A percentile compares a stretch with the other conserved stretches of the same genome.
These are phyloP conservation scores for Kwoniella botswanensis DNA, from an alignment of 768 basidiomycete species.

Conservation along the genomic window DNA sequence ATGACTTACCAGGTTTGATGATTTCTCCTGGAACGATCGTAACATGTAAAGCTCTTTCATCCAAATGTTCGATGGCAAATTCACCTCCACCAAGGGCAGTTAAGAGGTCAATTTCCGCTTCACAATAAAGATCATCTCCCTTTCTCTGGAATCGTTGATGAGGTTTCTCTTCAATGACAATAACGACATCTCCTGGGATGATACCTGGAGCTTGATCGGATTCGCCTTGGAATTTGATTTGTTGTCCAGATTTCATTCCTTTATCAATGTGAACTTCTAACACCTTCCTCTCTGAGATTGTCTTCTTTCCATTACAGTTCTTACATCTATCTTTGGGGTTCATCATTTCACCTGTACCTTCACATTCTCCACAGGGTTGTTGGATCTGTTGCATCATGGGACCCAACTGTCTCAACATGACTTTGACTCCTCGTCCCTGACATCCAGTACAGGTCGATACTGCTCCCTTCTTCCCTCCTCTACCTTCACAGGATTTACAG, in stretches of 20 bases:
- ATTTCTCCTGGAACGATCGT: slow-evolving; percentile 84
- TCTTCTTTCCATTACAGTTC: slow-evolving; percentile 91
- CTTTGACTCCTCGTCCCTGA: slow-evolving; percentile 84
- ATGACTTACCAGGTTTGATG: slow-evolving; percentile 88
- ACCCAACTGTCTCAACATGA: slow-evolving; percentile 94
- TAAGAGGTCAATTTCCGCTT: slow-evolving; percentile 89
- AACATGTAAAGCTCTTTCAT: slow-evolving; percentile 85
- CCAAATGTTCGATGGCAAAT: slow-evolving; percentile 87
- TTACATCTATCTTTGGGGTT: slow-evolving; percentile 90
- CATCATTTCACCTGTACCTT: slow-evolving; percentile 92
- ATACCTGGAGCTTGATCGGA: slow-evolving; percentile 91
- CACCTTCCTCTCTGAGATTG: slow-evolving; percentile 89
- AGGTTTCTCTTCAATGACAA: slow-evolving; percentile 94
- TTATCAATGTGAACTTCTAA: slow-evolving; percentile 79
- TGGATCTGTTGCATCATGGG: slow-evolving; percentile 99
- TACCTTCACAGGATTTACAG: slow-evolving; percentile 91
- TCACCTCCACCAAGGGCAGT: slow-evolving; percentile 92
- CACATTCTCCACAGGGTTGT: slow-evolving; percentile 90
- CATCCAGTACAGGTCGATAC: slow-evolving; percentile 78
- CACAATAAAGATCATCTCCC: slow-evolving; percentile 81
- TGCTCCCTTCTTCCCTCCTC: slow-evolving; percentile 96
- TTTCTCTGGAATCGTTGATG: slow-evolving; percentile 76
- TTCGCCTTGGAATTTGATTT: slow-evolving; percentile 83
- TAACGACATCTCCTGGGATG: slow-evolving; percentile 92
- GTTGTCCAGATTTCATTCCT: slow-evolving; percentile 96